phyloP scores from a whole-genome alignment of 2,329 filamentous ascomycete species.

The Ophiostoma populinum region DNA sequence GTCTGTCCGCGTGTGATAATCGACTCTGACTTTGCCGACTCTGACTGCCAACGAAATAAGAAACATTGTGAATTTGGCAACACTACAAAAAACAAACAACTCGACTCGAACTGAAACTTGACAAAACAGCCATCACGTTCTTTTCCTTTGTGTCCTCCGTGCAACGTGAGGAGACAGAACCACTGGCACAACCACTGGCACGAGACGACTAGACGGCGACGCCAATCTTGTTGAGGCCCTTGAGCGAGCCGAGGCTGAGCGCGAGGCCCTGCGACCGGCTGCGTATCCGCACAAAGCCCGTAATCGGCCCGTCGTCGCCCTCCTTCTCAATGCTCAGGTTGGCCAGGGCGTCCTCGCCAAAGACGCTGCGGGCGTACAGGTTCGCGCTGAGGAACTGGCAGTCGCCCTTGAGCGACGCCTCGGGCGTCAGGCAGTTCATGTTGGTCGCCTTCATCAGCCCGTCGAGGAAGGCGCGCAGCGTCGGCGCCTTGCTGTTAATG shows the following conservation, averaged over 20 bases:
- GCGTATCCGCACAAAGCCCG: conserved; percentile 93
- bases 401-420: conserved; percentile 90
- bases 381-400: conserved; percentile 97
- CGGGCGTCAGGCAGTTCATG: conserved; percentile 94
- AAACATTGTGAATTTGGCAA: no score
- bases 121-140: no score
- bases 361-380: conserved; percentile 88
- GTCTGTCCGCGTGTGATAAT: no score
- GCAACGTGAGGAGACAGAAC: no score
- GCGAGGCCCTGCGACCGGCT: conserved; percentile 92
- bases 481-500: conserved; percentile 94
- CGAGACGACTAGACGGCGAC: conserved; percentile 20
- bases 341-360: conserved; percentile 94
- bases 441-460: conserved; percentile 96
- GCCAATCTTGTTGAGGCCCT: conserved; percentile 75
- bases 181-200: no score
- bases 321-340: conserved; percentile 98
- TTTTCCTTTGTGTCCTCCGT: no score
- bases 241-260: conserved; percentile 81
- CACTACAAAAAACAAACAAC: no score
- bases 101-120: no score
- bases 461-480: conserved; percentile 76
- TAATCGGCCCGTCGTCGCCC: conserved; percentile 85
- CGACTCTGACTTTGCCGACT: no score
- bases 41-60: no score